These are phyloP conservation scores for Mortierella sp. DNA, from an alignment of 371 early-diverging fungal species.

Conservation along the genomic window DNA sequence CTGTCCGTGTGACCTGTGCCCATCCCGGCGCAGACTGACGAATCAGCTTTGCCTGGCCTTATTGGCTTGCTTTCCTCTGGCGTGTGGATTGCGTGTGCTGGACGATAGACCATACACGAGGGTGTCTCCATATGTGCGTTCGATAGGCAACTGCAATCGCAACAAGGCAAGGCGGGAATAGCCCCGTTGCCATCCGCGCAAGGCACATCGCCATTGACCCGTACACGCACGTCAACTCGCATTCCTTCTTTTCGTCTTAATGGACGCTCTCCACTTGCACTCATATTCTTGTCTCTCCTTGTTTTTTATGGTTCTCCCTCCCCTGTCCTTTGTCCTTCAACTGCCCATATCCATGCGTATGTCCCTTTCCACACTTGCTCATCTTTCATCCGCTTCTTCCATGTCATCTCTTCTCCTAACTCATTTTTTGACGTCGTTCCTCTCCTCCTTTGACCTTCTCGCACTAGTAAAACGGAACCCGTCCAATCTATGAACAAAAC, in stretches of 20 bases:
- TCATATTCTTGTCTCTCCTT: not conserved
- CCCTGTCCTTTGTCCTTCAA: not conserved
- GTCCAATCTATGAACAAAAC: too few species aligned
- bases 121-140: not conserved
- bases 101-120: not conserved
- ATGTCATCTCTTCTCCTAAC: too few species aligned
- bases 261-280: not conserved
- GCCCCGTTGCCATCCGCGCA: not conserved
- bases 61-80: not conserved
- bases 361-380: too few species aligned
- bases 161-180: not conserved
- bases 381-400: too few species aligned
- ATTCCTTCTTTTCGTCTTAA: not conserved
- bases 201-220: not conserved
- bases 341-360: not conserved
- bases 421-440: too few species aligned
- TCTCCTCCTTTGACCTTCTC: too few species aligned
- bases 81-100: not conserved
- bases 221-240: conserved; percentile 3
- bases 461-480: too few species aligned
- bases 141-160: not conserved
- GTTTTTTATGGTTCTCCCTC: not conserved
- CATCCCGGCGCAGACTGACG: conserved; percentile 4
- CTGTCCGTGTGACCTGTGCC: conserved; percentile 9
- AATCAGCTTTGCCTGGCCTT: not conserved